Base-by-base conservation (phyloP, 352 stramenopile genomes). In the Phytopythium cucurbitacearum region DNA sequence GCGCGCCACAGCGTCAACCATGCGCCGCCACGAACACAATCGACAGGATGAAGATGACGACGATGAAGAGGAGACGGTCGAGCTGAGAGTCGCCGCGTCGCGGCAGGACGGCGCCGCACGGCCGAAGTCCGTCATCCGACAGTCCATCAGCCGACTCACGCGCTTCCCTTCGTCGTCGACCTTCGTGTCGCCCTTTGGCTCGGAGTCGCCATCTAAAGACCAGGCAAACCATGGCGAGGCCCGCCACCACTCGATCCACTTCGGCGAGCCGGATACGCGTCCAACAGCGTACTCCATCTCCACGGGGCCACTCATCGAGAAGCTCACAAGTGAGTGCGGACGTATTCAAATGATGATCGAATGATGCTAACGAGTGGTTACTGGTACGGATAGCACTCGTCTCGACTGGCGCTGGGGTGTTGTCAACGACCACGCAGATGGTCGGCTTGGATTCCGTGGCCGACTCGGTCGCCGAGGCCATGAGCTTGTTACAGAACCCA, bases 61-160 rank as follows among this genome's bases (percentile, higher is more conserved):
- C 7, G 70, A 80, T 21, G 64, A 80, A 40, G 67, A 74, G 40
- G 59, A 69, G 55, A 67, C 59, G 1, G 61, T 77, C 16, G 67
- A 80, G 55, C 47, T 70, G 34, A 56, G 60, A 3, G 48, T 62
- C 3, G 62, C 56, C 37, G 49, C 62, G 32, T 50, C 64, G 16
- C 58, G 59, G n/a, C 40, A 61, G 38, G 40, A 63, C 12, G 32
- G 37, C 12, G 34, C 48, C n/a, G 58, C 56, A 32, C 59, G 53
- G 51, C 6, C 52, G 54, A 37, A 64, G 56, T 5, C 45, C 21
- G 35, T 40, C 21, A 16, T 11, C 48, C 4, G 32, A 8, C 38
- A 33, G 28, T 53, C 48, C 1, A 32, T 36, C 21, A 50, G 36
- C 28, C 48, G 53, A 10, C 16, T 37, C 32, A 43, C n/a, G 3